phyloP scores from a whole-genome alignment of 108 stramenopile genomes.

The Aureococcus anophagefferens region DNA sequence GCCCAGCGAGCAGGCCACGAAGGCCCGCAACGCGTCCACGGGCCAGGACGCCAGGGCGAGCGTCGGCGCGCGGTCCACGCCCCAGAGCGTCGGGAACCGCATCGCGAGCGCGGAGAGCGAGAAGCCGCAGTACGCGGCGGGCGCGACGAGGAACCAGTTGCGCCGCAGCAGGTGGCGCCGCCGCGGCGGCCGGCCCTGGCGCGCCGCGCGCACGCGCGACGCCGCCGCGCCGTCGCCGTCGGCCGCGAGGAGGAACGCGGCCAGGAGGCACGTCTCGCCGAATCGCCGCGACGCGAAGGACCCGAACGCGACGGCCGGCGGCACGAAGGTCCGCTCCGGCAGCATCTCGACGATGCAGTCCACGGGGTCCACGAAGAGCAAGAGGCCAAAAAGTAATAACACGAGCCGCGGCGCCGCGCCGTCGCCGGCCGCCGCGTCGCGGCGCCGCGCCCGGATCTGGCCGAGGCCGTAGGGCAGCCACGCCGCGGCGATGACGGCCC shows the following conservation, averaged over 20 bases:
- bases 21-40: not conserved
- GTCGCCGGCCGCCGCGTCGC: not conserved
- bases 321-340: not conserved
- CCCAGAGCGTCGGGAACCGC: conserved; percentile 21
- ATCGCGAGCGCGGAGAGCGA: not conserved
- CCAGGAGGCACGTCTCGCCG: not conserved
- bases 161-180: no score
- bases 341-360: not conserved
- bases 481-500: not conserved
- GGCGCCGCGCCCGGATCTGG: no score
- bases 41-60: conserved; percentile 34
- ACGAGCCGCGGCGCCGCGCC: not conserved
- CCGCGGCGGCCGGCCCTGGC: not conserved
- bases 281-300: not conserved
- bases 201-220: not conserved
- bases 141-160: not conserved
- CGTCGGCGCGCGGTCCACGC: conserved; percentile 15
- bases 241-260: not conserved
- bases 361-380: not conserved
- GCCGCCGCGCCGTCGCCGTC: not conserved
- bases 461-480: not conserved
- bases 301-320: not conserved
- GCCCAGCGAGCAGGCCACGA: conserved; percentile 8
- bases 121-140: not conserved
- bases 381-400: not conserved